A percentile compares a stretch with the other conserved stretches of the same genome.
These are phyloP conservation scores for Phytopythium mirpurense DNA, from an alignment of 352 stramenopile genomes.

Conservation along the genomic window DNA sequence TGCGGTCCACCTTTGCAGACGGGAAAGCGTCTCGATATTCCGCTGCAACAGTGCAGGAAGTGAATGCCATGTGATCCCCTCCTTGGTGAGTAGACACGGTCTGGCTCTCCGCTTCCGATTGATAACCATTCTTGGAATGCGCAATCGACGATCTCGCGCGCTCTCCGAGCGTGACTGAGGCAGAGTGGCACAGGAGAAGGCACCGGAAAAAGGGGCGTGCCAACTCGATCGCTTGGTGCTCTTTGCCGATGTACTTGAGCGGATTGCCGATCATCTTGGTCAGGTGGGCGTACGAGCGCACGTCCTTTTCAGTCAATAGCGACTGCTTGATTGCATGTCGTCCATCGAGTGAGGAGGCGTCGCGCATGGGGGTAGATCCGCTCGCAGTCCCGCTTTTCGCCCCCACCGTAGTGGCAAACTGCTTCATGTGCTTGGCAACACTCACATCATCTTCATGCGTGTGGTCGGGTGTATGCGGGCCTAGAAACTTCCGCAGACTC, in stretches of 20 bases:
- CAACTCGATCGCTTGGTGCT: conserved; percentile 51
- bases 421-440: neutral
- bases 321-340: conserved; percentile 30
- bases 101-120: neutral
- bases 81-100: neutral
- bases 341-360: conserved; percentile 10
- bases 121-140: neutral
- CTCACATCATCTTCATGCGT: neutral
- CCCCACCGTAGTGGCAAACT: neutral
- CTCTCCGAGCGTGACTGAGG: conserved; percentile 55
- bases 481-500: conserved; percentile 24
- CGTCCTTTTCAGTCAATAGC: conserved; percentile 60
- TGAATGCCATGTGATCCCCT: neutral
- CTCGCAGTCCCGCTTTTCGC: neutral
- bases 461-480: neutral
- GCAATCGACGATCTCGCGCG: conserved; percentile 7
- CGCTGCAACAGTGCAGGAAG: neutral
- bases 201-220: conserved; percentile 77
- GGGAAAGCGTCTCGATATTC: conserved; percentile 18
- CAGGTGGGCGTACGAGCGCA: conserved; percentile 58
- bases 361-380: neutral
- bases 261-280: conserved; percentile 67
- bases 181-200: conserved; percentile 77
- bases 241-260: conserved; percentile 35
- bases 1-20: conserved; percentile 27